Conservation (phyloP, 108 stramenopile genomes). For the Seminavis robusta region DNA sequence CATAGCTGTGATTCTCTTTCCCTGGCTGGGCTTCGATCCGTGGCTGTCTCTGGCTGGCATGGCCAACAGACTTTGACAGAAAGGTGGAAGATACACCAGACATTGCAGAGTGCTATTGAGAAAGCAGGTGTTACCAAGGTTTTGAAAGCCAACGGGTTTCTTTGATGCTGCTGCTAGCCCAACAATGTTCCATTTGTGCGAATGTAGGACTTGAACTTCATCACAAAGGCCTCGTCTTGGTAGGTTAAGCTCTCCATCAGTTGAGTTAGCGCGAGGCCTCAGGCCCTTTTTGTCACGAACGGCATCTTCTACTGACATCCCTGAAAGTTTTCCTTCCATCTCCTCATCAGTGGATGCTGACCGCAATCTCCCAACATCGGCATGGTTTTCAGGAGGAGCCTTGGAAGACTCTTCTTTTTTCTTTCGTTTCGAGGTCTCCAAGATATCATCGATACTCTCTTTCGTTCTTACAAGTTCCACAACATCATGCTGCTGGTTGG, state of each 20-base stretch:
- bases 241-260: constrained; percentile 72
- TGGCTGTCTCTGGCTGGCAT: constrained; percentile 33
- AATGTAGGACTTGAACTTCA: constrained; percentile 53
- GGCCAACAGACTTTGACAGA: constrained; percentile 70
- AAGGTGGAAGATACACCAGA: constrained; percentile 80
- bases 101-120: constrained; percentile 94
- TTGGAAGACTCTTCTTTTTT: too few relatives aligned
- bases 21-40: constrained; percentile 25
- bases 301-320: constrained; percentile 70
- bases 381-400: too few relatives aligned
- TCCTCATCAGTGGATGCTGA: too few relatives aligned
- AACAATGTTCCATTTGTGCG: constrained; percentile 51
- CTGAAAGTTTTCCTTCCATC: too few relatives aligned
- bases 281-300: constrained; percentile 63
- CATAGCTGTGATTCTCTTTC: constrained; percentile 56
- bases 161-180: neutral
- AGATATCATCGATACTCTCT: too few relatives aligned
- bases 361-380: too few relatives aligned
- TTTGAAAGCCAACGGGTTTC: constrained; percentile 74
- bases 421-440: too few relatives aligned
- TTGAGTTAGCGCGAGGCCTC: constrained; percentile 77
- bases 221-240: constrained; percentile 82
- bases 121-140: constrained; percentile 97
- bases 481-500: too few relatives aligned
- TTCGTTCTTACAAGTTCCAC: too few relatives aligned